A percentile compares a stretch with the other conserved stretches of the same genome.
These are phyloP conservation scores for Erodium moschatum DNA, from an alignment of 441 rosid genomes.

Conservation along the genomic window DNA sequence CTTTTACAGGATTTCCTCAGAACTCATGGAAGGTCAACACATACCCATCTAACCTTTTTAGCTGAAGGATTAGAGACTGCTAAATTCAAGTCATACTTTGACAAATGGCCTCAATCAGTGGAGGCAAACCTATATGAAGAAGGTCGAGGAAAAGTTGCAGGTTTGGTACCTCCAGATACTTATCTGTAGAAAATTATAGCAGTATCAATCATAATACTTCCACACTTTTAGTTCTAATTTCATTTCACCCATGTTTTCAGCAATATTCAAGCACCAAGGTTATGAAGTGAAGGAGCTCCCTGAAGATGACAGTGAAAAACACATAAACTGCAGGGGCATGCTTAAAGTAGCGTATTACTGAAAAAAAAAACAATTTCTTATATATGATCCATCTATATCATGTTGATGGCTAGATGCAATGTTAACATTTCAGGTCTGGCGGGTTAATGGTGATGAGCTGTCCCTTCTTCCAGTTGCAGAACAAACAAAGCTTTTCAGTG, in stretches of 20 bases:
- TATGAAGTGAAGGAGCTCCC: slow-evolving; percentile 75
- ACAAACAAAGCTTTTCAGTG: slow-evolving; percentile 64
- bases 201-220: slow-evolving; percentile 2
- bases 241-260: slow-evolving; percentile 27
- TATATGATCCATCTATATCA: slow-evolving; percentile 10
- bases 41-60: slow-evolving; percentile 41
- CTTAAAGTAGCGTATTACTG: slow-evolving; percentile 38
- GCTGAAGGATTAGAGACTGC: slow-evolving; percentile 79
- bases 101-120: slow-evolving; percentile 56
- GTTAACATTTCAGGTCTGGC: slow-evolving; percentile 54
- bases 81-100: slow-evolving; percentile 58
- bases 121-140: slow-evolving; percentile 66
- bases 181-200: background rate
- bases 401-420: slow-evolving; percentile 13
- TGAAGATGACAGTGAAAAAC: slow-evolving; percentile 50
- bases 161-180: slow-evolving; percentile 29
- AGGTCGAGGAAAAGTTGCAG: slow-evolving; percentile 95
- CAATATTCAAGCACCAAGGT: slow-evolving; percentile 60
- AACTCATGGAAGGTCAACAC: slow-evolving; percentile 38
- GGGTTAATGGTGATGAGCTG: slow-evolving; percentile 49
- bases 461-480: slow-evolving; percentile 50
- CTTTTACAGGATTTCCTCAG: slow-evolving; percentile 40
- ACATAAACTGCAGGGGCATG: slow-evolving; percentile 64
- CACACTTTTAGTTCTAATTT: background rate
- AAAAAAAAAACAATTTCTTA: slow-evolving; percentile 3